A percentile compares a stretch with the other conserved stretches of the same genome.
phyloP scores from a whole-genome alignment of 1,284 basidiomycete genomes.

The Bjerkandera adusta region DNA sequence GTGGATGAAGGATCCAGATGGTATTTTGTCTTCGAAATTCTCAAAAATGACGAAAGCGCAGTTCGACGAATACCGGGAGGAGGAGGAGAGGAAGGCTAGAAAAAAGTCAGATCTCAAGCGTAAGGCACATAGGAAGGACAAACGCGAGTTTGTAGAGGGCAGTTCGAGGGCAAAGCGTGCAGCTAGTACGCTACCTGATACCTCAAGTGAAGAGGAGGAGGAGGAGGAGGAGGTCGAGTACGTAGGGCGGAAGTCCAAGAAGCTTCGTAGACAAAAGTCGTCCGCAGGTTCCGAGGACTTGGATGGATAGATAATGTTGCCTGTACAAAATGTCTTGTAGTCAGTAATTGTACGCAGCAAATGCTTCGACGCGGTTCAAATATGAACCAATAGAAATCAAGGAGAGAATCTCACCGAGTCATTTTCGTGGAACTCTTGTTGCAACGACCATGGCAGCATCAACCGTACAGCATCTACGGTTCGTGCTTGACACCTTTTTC shows the following conservation, averaged over 20 bases:
- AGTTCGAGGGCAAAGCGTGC: background rate
- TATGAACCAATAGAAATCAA: background rate
- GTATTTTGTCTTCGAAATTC: background rate
- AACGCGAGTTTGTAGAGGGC: background rate
- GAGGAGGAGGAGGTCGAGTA: background rate
- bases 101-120: background rate
- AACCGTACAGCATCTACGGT: background rate
- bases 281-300: background rate
- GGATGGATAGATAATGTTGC: too few relatives aligned
- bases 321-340: background rate
- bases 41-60: background rate
- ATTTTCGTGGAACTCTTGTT: background rate
- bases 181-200: background rate
- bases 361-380: background rate
- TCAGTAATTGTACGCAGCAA: too few relatives aligned
- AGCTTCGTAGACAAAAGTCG: background rate
- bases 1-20: conserved; percentile 5
- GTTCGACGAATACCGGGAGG: background rate
- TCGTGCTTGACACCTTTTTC: conserved; percentile 2
- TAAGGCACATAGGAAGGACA: background rate
- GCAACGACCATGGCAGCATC: background rate
- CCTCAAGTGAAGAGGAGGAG: background rate
- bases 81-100: background rate
- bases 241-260: background rate
- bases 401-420: background rate